Evolutionary conservation across 2,329 filamentous ascomycete genomes (phyloP), one percentile per base, ranked within the genome.

Genomic region (Sphaerulina populicola): DNA sequence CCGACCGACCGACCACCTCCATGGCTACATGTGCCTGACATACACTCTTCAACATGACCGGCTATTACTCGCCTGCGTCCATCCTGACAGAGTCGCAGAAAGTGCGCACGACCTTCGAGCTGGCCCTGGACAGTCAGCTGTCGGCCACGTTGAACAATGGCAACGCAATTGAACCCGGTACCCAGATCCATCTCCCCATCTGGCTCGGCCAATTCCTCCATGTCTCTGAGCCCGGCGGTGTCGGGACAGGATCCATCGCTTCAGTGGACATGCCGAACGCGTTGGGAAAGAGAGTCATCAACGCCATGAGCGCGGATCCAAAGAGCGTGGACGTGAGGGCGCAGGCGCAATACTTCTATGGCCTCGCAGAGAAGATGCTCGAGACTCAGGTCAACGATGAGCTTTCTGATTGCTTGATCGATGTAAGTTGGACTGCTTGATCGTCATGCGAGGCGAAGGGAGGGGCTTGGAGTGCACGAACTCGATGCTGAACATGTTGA

Each of bases 181-280:
- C 88, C 0, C 82, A 83, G 39, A 77, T 97, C 42, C 80, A 85
- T 55, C 81, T 97, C 1, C 93, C 93, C 1, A 77, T 97, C 59
- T 98, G 93, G 93, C 82, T 98, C 10, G 89, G 86, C 60, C 88
- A 95, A 69, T 91, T 96, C 79, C 85, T 98, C 47, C 87, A 88
- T 29, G 79, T 94, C 6, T 65, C 72, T 33, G 69, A 72, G 23
- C 70, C 71, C 15, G 61, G 72, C 38, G 72, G 71, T 9, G 53
- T 57, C 12, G 46, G 51, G 1, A 71, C 70, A 10, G 68, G 68
- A 44, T 79, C 85, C 6, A 80, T 89, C 21, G 79, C 93, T 3
- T 86, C 85, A 0, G 80, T 97, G 54, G 89, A 93, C 65, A 79
- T 94, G 6, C 91, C 93, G 0, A 69, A 79, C 0, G 83, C 87